Evolutionary conservation across 2,329 filamentous ascomycete species (phyloP).

Genomic region (Diaporthe longicolla): DNA sequence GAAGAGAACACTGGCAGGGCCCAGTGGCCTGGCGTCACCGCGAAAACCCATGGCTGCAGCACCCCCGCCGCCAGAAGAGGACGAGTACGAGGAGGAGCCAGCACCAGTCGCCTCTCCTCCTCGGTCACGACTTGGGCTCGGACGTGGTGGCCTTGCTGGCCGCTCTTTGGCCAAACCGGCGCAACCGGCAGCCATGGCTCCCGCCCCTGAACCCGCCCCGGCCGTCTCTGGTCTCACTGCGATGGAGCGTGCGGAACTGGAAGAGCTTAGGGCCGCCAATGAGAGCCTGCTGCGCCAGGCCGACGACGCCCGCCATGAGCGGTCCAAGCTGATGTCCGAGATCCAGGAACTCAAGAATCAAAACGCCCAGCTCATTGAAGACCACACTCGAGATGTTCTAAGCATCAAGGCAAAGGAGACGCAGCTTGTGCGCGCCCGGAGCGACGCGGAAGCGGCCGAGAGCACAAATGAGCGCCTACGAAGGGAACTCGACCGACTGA

Average conservation of each 20-base stretch:
- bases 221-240: constrained; percentile 75
- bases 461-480: constrained; percentile 86
- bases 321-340: constrained; percentile 85
- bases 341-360: constrained; percentile 96
- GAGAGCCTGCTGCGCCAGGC: constrained; percentile 81
- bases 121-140: constrained; percentile 76
- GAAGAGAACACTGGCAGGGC: constrained; percentile 63
- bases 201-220: constrained; percentile 70
- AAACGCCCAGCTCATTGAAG: constrained; percentile 96
- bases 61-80: constrained; percentile 64
- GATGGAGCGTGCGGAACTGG: constrained; percentile 91
- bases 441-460: constrained; percentile 90
- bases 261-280: constrained; percentile 87
- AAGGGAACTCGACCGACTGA: constrained; percentile 92
- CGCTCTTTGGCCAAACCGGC: constrained; percentile 86
- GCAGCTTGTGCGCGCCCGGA: constrained; percentile 90
- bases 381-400: constrained; percentile 94
- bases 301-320: constrained; percentile 87
- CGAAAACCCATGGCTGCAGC: constrained; percentile 64
- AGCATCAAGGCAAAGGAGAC: constrained; percentile 99
- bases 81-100: constrained; percentile 61
- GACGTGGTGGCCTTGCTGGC: constrained; percentile 86
- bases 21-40: constrained; percentile 62
- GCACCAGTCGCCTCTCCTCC: constrained; percentile 56
- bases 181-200: constrained; percentile 63